Base-by-base conservation (phyloP, 192 early-diverging fungal genomes). In the Entophlyctis luteolus region DNA sequence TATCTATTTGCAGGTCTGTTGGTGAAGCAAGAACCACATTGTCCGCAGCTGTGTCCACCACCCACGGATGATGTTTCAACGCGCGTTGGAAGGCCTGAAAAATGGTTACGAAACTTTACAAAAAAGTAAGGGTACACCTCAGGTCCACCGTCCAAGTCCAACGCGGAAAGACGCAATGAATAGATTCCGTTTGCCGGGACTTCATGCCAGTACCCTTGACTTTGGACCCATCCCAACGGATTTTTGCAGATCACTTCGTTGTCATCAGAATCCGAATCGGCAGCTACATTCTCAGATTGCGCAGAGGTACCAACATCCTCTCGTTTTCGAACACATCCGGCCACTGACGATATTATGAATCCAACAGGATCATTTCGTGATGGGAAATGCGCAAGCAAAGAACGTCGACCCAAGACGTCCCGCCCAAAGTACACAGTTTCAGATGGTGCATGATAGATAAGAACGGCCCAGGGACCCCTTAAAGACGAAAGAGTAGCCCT, bases 331-430 rank as follows among this genome's bases (percentile, higher is more conserved):
- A 33, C 46, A 37, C 62, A 42, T 31, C 33, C 52, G 12, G 69
- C 23, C 16, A 71, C 68, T 4, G 74, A 75, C 5, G 74, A 59
- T n/a, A 75, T 45, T 12, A 38, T 55, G 38, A 76, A 76, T 25
- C 58, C 31, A 1, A 37, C 28, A 42, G 14, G 27, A n/a, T n/a
- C n/a, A n/a, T 8, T 42, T 42, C n/a, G 20, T 28, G 10, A 32
- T 25, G 76, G 78, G 27, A 72, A 75, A 57, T 86, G 77, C 84
- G 84, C 88, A 4, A 91, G 66, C 5, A 93, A 68, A 1, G 91
- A 93, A 27, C 95, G 75, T 27, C 95, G 86, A 12, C 95, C 95
- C 2, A 97, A 71, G 29, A 84, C 88, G 68, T 97, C 95, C 14
- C 95, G 76, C 0, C 88, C 86, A 79, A 95, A 95, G 81, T 86